A percentile compares a stretch with the other conserved stretches of the same genome.
Conservation (phyloP, 1,284 basidiomycete genomes). For the Inonotus hispidus region DNA sequence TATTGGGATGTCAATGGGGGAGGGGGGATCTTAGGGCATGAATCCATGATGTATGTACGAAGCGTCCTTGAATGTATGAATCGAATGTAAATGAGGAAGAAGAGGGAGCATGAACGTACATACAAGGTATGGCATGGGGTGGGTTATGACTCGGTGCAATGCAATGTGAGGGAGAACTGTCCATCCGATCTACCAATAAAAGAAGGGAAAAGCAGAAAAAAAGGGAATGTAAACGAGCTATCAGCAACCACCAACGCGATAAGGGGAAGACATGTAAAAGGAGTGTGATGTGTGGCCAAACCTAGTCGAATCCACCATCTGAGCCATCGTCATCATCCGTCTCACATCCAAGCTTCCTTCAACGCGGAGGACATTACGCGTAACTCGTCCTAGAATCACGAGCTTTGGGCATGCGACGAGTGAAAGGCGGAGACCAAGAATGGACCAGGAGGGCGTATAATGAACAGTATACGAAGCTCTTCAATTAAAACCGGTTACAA, state of each 20-base stretch:
- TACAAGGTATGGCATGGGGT: neutral
- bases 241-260: too few species aligned
- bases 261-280: too few species aligned
- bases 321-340: too few species aligned
- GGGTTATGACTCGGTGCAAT: neutral
- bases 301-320: too few species aligned
- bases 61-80: neutral
- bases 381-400: too few species aligned
- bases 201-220: too few species aligned
- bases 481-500: neutral
- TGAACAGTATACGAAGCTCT: neutral
- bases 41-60: neutral
- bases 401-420: neutral
- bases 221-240: too few species aligned
- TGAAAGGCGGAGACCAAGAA: neutral
- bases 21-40: neutral
- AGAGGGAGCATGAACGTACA: neutral
- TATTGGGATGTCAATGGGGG: neutral
- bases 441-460: neutral
- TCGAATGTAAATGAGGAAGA: neutral
- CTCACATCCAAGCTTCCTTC: too few species aligned
- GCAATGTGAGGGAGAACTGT: too few species aligned
- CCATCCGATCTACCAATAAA: too few species aligned
- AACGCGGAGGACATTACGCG: too few species aligned
- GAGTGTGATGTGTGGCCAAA: too few species aligned